phyloP scores from a whole-genome alignment of 1,284 basidiomycete species.

The Boletus mariae region DNA sequence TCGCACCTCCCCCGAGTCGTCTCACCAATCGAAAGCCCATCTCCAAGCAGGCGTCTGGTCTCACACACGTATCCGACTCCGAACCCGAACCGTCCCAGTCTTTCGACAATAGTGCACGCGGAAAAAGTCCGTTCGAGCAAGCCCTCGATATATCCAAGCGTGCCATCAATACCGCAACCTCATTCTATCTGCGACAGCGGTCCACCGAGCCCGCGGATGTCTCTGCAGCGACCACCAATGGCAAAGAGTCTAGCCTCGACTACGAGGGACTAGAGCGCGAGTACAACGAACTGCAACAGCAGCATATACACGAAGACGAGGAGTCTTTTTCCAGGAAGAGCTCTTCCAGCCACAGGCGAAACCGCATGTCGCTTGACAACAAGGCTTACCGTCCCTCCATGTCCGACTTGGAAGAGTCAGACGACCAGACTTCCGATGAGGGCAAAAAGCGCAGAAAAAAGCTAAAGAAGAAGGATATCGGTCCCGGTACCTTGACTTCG shows the following conservation, averaged over 20 bases:
- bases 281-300: conserved; percentile 35
- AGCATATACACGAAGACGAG: conserved; percentile 36
- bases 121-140: conserved; percentile 61
- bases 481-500: conserved; percentile 56
- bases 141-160: conserved; percentile 52
- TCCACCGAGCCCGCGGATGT: conserved; percentile 47
- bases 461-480: conserved; percentile 53
- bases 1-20: conserved; percentile 53
- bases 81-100: conserved; percentile 47
- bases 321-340: conserved; percentile 30
- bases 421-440: conserved; percentile 57
- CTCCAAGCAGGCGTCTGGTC: conserved; percentile 47
- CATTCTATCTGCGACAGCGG: conserved; percentile 57
- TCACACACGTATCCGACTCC: conserved; percentile 56
- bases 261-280: conserved; percentile 72
- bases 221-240: conserved; percentile 32
- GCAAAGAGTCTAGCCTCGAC: conserved; percentile 65
- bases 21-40: conserved; percentile 43
- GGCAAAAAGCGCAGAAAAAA: conserved; percentile 50
- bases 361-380: conserved; percentile 69
- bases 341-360: conserved; percentile 43
- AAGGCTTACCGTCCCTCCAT: conserved; percentile 69
- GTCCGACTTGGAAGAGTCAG: conserved; percentile 59
- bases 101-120: conserved; percentile 35
- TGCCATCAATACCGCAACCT: conserved; percentile 46